A percentile compares a stretch with the other conserved stretches of the same genome.
Conservation (phyloP, 805 yeast species). For the Candida lessepsii region DNA sequence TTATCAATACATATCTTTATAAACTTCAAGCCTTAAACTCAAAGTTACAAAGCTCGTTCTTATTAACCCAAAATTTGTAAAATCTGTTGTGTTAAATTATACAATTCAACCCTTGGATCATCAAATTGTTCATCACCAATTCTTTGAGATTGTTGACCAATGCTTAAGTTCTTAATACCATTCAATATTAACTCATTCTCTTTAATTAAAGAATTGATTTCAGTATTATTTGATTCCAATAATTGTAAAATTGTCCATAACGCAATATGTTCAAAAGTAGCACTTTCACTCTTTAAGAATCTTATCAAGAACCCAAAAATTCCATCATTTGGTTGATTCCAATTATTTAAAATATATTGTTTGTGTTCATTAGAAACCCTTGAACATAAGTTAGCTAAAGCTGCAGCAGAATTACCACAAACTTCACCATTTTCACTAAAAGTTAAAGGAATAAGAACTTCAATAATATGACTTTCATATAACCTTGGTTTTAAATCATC, state of each 20-base stretch:
- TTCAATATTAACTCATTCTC: slow-evolving; percentile 52
- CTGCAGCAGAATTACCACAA: slow-evolving; percentile 98
- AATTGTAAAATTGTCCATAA: slow-evolving; percentile 94
- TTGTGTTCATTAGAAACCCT: slow-evolving; percentile 77
- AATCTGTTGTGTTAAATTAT: slow-evolving; percentile 66
- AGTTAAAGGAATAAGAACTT: slow-evolving; percentile 89
- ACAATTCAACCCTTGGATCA: slow-evolving; percentile 63
- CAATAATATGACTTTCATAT: slow-evolving; percentile 78
- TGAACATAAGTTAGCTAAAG: slow-evolving; percentile 91
- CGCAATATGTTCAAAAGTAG: slow-evolving; percentile 97
- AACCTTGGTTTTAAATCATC: slow-evolving; percentile 88
- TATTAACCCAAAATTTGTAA: slow-evolving; percentile 51
- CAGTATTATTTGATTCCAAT: slow-evolving; percentile 77
- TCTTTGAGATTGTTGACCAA: slow-evolving; percentile 33
- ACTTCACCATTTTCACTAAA: slow-evolving; percentile 87
- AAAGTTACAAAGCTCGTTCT: too few species aligned
- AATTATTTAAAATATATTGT: slow-evolving; percentile 66
- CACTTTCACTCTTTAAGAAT: slow-evolving; percentile 78
- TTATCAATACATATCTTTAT: neutral
- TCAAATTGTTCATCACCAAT: slow-evolving; percentile 44
- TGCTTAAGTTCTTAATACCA: slow-evolving; percentile 51
- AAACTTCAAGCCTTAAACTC: too few species aligned
- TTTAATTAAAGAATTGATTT: slow-evolving; percentile 55
- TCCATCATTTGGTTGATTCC: slow-evolving; percentile 82
- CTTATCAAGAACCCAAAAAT: slow-evolving; percentile 78